phyloP scores from a whole-genome alignment of 2,329 filamentous ascomycete species.

The Colletotrichum sp. region DNA sequence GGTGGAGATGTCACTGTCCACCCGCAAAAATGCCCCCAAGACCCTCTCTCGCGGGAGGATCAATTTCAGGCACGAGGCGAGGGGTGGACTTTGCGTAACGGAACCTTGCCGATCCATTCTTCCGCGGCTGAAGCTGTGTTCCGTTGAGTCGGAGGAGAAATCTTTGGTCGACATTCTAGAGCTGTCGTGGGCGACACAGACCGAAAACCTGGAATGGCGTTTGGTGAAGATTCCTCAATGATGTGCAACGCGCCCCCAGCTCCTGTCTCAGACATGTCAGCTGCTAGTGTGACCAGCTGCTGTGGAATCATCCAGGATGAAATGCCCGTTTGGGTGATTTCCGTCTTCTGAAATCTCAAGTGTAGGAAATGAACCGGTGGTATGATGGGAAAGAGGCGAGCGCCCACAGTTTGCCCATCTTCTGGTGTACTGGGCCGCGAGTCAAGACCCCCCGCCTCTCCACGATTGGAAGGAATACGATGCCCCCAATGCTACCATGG shows the following conservation, averaged over 20 bases:
- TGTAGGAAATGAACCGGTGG: not conserved
- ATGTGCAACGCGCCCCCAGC: not conserved
- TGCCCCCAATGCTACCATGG: conserved; percentile 7
- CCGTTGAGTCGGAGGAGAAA: not conserved
- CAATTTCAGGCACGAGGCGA: conserved; percentile 9
- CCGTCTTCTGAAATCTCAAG: not conserved
- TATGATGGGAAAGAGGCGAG: not conserved
- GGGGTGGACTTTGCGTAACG: not conserved
- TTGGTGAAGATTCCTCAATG: not conserved
- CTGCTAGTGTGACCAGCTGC: conserved; percentile 9
- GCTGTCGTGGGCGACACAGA: not conserved
- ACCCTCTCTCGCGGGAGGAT: not conserved
- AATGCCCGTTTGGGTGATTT: not conserved
- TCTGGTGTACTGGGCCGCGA: not conserved
- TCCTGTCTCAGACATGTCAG: conserved; percentile 7
- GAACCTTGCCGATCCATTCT: not conserved
- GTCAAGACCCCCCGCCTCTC: conserved; percentile 18
- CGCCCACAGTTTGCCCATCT: not conserved
- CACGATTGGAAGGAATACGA: conserved; percentile 8
- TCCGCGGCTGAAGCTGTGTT: not conserved
- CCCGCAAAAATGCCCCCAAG: not conserved
- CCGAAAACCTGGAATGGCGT: not conserved
- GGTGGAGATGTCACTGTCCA: not conserved
- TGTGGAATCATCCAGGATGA: conserved; percentile 3
- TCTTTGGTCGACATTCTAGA: not conserved